Evolutionary conservation across 805 yeast species (phyloP), one percentile per base, ranked within the genome.

Genomic region (Ogataea methanolica): DNA sequence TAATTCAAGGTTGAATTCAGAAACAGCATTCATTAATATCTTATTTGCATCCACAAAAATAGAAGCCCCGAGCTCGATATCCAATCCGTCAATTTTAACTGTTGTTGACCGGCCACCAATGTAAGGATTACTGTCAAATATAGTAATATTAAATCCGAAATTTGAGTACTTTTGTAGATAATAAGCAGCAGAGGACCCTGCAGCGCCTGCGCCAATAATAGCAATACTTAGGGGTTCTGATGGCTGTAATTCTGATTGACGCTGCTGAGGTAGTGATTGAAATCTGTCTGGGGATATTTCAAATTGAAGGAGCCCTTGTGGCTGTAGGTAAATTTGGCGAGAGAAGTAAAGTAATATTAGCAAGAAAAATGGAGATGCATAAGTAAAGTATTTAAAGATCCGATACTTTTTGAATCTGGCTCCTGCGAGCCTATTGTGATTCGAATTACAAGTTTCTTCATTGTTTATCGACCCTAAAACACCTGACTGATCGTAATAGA

Each of bases 171-270:
- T 67, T 36, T 72, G 70, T 15, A 75, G 61, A 48, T 76, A 66
- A 51, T 73, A 70, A 3, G 80, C 74, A n/a, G 74, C 64, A 3
- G 75, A 60, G 0, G 78, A 59, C 1, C 82, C 81, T 9, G 75
- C 79, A 3, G 81, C 72, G 3, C 81, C 82, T 0, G 80, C 77
- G 2, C 82, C 81, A 29, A 73, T 63, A 22, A 74, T 68, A 2
- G 77, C 78, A 15, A 73, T 54, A 26, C 45, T 57, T 12, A 26
- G 12, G 6, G 29, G 21, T 17, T 12, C 29, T 16, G 11, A 6
- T 4, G 33, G n/a, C 15, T 26, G 9, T 26, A 26, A 26, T 3
- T 6, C 12, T 26, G 31, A 26, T 26, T 26, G 31, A 1, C 7
- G 31, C 11, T 26, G 31, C 2, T 26, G 31, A 1, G 31, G 31